Percentiles rank a stretch among this genome's conserved stretches.
These are phyloP conservation scores for Tylopilus balloui DNA, from an alignment of 768 basidiomycete genomes.

Conservation along the genomic window DNA sequence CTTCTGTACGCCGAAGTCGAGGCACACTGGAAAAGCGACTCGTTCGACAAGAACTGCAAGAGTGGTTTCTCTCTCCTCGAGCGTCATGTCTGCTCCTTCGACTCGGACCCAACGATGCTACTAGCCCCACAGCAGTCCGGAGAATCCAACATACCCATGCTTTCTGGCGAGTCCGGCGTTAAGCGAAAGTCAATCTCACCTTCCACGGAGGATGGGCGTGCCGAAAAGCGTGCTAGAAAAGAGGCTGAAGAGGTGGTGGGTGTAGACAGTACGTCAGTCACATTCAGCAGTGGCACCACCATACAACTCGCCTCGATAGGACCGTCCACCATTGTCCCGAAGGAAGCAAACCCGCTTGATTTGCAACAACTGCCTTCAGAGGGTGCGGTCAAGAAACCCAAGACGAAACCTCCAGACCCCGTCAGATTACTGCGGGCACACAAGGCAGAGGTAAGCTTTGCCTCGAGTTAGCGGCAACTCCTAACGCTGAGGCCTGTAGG, in stretches of 20 bases:
- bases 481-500: conserved; percentile 39
- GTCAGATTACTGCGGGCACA: conserved; percentile 52
- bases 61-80: conserved; percentile 71
- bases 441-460: conserved; percentile 47
- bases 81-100: conserved; percentile 62
- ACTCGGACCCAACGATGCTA: conserved; percentile 30
- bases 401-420: conserved; percentile 37
- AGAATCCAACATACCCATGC: conserved; percentile 7
- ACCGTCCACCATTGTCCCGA: conserved; percentile 7
- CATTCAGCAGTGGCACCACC: conserved; percentile 25
- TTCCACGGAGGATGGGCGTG: conserved; percentile 43
- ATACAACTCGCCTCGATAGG: conserved; percentile 13
- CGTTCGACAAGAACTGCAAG: conserved; percentile 61
- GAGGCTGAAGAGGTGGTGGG: conserved; percentile 44
- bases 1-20: conserved; percentile 80
- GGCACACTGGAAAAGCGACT: conserved; percentile 70
- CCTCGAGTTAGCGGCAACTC: conserved; percentile 14
- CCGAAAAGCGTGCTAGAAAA: conserved; percentile 61
- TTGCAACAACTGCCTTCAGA: conserved; percentile 20
- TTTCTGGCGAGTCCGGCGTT: conserved; percentile 19
- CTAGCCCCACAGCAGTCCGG: conserved; percentile 17
- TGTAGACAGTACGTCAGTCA: conserved; percentile 36
- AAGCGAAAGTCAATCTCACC: conserved; percentile 54
- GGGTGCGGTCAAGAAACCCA: conserved; percentile 30
- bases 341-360: conserved; percentile 21